A percentile compares a stretch with the other conserved stretches of the same genome.
These are phyloP conservation scores for Austropuccinia psidii DNA, from an alignment of 1,284 basidiomycete genomes.

Conservation along the genomic window DNA sequence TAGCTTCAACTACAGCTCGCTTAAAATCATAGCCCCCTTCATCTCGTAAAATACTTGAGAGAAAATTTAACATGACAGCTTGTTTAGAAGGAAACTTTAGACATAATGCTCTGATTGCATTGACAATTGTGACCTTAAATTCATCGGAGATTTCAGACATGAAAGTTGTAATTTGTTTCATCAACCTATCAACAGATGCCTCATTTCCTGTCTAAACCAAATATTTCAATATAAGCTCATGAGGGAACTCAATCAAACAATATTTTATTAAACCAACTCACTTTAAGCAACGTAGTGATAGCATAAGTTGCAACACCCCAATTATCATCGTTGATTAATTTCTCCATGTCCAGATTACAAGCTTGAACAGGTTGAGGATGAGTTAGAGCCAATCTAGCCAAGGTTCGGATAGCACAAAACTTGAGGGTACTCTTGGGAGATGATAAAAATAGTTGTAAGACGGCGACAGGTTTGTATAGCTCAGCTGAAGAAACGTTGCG, in stretches of 20 bases:
- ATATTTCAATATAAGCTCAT: too few relatives aligned
- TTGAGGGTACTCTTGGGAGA: conserved; percentile 90
- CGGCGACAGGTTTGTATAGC: conserved; percentile 81
- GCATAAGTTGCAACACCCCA: conserved; percentile 96
- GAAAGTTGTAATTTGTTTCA: conserved; percentile 99
- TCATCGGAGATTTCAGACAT: conserved; percentile 99
- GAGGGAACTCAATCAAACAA: too few relatives aligned
- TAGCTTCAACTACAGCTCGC: conserved; percentile 95
- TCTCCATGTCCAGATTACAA: conserved; percentile 97
- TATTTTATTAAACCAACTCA: conserved; percentile 47
- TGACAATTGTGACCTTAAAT: conserved; percentile 99
- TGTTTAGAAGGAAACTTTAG: conserved; percentile 98
- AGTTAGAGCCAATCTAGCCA: conserved; percentile 74
- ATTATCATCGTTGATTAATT: conserved; percentile 91
- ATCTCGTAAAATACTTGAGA: conserved; percentile 85
- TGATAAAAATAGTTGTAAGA: conserved; percentile 84
- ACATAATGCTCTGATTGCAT: conserved; percentile 94
- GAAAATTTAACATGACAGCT: conserved; percentile 85
- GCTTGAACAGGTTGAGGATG: conserved; percentile 78
- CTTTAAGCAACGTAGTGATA: conserved; percentile 96
- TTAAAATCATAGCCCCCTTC: conserved; percentile 99
- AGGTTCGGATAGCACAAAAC: conserved; percentile 93
- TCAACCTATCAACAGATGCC: conserved; percentile 93
- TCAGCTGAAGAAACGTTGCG: conserved; percentile 69
- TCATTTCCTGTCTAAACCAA: conserved; percentile 98